Evolutionary conservation across 495 filamentous ascomycete genomes (phyloP), one percentile per base, ranked within the genome.

Genomic region (Thermothielavioides terrestris): DNA sequence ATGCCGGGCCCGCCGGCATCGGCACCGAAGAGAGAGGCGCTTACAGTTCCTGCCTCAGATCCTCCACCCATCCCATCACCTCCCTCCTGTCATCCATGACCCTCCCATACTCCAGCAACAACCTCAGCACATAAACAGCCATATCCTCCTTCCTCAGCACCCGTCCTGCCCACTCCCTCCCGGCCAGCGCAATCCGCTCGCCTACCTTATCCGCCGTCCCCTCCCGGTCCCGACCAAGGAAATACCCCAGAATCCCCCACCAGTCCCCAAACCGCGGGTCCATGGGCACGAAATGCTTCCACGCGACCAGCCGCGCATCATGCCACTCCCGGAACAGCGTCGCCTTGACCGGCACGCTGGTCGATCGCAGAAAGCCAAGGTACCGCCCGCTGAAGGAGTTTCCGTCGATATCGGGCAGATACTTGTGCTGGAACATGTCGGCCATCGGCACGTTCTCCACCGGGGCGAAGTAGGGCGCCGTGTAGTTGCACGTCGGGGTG

Each of bases 271-370:
- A 90, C 12, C 81, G 75, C 58, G 83, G 89, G 58, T 91, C 88
- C 83, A 92, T 86, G 1, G 88, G 88, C n/a, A 88, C 83, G 55
- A 81, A 88, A 55, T 88, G 84, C 46, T 77, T 77, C 84, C 84
- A 88, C 10, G 82, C 72, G 18, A 84, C 71, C 9, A 88, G 65
- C 18, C 84, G 67, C 32, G 74, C 78, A 55, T 88, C 84, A 50
- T 87, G 84, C 84, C 84, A 87, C 65, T 87, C 85, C 9, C 77
- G 70, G 71, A 83, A 88, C 28, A 88, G 74, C 7, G 84, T 86
- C 1, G 84, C 78, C 60, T 88, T 88, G 65, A 88, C 72, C 0
- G 80, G 79, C 11, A 88, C 53, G 14, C 76, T 79, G 21, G 77
- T 83, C 40, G 75, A 80, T 42, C 78, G 70, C 17, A 84, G 66